Percentiles rank a stretch among this genome's conserved stretches.
Conservation (phyloP, 202 grass and related monocot genomes). For the Eragrostis tef region DNA sequence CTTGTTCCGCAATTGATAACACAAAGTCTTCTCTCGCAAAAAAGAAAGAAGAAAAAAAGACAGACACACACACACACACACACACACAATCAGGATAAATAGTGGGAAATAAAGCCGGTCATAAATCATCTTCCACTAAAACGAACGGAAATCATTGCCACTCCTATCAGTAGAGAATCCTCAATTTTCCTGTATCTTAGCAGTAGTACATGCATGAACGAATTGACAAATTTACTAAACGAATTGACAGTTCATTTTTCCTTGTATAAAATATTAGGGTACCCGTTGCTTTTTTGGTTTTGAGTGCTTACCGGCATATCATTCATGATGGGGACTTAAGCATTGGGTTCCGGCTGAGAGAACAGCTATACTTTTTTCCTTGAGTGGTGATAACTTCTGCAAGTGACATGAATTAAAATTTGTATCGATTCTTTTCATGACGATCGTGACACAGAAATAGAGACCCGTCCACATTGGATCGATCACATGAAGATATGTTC, state of each 20-base stretch:
- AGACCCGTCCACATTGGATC: constrained; percentile 57
- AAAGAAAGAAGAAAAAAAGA: too few species aligned
- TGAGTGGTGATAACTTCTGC: constrained; percentile 35
- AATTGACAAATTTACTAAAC: too few species aligned
- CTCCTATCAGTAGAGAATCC: background rate
- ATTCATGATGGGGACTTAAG: constrained; percentile 38
- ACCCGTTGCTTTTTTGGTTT: constrained; percentile 23
- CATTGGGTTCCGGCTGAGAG: constrained; percentile 44
- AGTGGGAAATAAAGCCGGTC: background rate
- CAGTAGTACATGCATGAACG: background rate
- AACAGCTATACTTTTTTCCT: background rate
- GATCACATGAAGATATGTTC: constrained; percentile 36
- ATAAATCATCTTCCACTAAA: background rate
- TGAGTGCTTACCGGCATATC: constrained; percentile 20
- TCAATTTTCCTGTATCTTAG: background rate
- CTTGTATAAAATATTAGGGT: background rate
- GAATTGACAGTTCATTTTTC: too few species aligned
- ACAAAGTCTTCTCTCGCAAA: too few species aligned
- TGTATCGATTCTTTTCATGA: constrained; percentile 52
- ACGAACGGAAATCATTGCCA: too few species aligned
- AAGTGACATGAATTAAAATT: constrained; percentile 49
- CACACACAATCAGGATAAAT: background rate
- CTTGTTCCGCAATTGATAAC: too few species aligned
- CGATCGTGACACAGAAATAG: constrained; percentile 49
- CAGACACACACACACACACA: too few species aligned